Conservation (phyloP, 2,329 filamentous ascomycete genomes). For the Hypoxylon sp. region DNA sequence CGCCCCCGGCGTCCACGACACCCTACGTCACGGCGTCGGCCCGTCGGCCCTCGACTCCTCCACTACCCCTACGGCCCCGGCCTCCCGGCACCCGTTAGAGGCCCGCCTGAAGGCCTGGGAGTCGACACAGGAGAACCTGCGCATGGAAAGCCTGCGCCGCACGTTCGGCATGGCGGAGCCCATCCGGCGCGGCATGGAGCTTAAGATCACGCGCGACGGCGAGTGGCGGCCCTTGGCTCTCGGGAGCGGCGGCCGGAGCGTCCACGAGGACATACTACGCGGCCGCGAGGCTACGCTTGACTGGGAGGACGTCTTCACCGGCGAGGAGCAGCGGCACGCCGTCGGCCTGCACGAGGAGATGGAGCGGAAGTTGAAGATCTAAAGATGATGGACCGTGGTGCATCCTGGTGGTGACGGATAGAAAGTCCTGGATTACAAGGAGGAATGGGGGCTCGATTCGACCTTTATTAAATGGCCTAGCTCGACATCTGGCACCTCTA, state of each 20-base stretch:
- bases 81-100: conserved; percentile 87
- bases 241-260: conserved; percentile 66
- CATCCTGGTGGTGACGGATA: neutral
- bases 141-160: conserved; percentile 88
- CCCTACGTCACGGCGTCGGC: conserved; percentile 84
- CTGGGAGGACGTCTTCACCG: conserved; percentile 95
- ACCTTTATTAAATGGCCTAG: neutral
- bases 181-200: conserved; percentile 91
- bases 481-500: neutral
- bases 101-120: conserved; percentile 90
- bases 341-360: conserved; percentile 90
- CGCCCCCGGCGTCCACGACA: conserved; percentile 92
- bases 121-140: conserved; percentile 84
- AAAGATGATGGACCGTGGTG: conserved; percentile 23
- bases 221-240: conserved; percentile 83
- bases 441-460: conserved; percentile 7
- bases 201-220: conserved; percentile 84
- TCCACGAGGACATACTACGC: conserved; percentile 90
- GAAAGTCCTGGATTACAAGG: neutral
- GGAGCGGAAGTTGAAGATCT: conserved; percentile 89
- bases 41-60: conserved; percentile 63
- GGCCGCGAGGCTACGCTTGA: conserved; percentile 81
- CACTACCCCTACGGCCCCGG: conserved; percentile 28
- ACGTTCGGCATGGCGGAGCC: conserved; percentile 94
- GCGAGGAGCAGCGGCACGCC: conserved; percentile 77